A percentile compares a stretch with the other conserved stretches of the same genome.
These are phyloP conservation scores for Leishmania martiniquensis DNA, from an alignment of 208 protist genomes.

Conservation along the genomic window DNA sequence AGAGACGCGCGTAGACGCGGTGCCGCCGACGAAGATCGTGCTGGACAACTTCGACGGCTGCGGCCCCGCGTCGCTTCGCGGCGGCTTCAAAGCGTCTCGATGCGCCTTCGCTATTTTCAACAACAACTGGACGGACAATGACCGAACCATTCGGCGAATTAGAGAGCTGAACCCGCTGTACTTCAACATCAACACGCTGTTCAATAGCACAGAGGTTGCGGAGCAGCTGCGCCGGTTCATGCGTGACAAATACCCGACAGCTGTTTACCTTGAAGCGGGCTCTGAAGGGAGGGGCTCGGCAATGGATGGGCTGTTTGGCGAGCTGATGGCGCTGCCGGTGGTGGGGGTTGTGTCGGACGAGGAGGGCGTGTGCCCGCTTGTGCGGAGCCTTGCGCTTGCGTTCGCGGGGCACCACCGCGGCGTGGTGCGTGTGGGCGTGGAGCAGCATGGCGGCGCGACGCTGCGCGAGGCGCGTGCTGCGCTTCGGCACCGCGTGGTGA, in stretches of 20 bases:
- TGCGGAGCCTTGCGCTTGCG: conserved; percentile 50
- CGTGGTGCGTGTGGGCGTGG: conserved; percentile 16
- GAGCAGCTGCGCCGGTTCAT: conserved; percentile 35
- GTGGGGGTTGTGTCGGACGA: conserved; percentile 40
- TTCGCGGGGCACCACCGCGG: conserved; percentile 43
- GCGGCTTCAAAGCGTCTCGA: conserved; percentile 3
- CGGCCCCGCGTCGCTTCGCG: conserved; percentile 33
- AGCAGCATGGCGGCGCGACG: conserved; percentile 11
- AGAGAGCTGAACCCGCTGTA: conserved; percentile 28
- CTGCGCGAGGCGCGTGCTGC: conserved; percentile 14
- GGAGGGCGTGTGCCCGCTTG: conserved; percentile 46
- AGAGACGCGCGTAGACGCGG: neutral
- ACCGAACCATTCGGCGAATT: conserved; percentile 6
- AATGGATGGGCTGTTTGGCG: conserved; percentile 19
- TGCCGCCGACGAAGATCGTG: conserved; percentile 19
- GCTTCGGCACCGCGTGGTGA: conserved; percentile 24
- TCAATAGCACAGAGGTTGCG: neutral
- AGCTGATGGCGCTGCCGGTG: conserved; percentile 51
- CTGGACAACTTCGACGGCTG: conserved; percentile 67
- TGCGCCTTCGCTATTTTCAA: too few species aligned
- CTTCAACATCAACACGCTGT: conserved; percentile 45
- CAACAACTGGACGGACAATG: too few species aligned
- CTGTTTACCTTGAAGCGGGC: conserved; percentile 28
- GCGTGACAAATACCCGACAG: conserved; percentile 15
- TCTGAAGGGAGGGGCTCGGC: neutral